A percentile compares a stretch with the other conserved stretches of the same genome.
Evolutionary conservation across 441 rosid genomes (phyloP).

Genomic region (Viola pubescens): DNA sequence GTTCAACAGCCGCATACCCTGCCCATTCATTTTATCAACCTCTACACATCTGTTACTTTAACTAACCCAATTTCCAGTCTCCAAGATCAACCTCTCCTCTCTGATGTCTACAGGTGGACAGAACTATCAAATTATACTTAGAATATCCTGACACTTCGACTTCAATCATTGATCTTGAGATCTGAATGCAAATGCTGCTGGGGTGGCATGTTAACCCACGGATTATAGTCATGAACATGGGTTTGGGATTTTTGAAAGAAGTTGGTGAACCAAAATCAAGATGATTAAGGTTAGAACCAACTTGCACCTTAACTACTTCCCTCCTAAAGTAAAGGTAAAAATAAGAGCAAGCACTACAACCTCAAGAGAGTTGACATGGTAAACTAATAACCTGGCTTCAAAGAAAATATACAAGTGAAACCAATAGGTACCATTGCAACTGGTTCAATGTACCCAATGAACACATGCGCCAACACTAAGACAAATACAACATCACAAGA

Average conservation of each 20-base stretch:
- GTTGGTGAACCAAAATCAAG: not conserved
- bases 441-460: not conserved
- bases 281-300: not conserved
- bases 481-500: too few relatives aligned
- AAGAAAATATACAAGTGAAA: not conserved
- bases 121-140: not conserved
- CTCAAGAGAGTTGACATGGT: not conserved
- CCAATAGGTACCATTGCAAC: not conserved
- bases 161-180: constrained; percentile 1
- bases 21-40: too few relatives aligned
- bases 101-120: not conserved
- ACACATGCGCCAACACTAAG: too few relatives aligned
- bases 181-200: not conserved
- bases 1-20: too few relatives aligned
- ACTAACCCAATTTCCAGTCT: too few relatives aligned
- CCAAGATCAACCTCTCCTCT: too few relatives aligned
- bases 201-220: not conserved
- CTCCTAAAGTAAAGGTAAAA: too few relatives aligned
- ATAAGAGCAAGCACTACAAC: too few relatives aligned
- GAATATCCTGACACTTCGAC: not conserved
- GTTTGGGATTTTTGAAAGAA: not conserved
- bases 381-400: not conserved
- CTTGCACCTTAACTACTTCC: too few relatives aligned
- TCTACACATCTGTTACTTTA: too few relatives aligned
- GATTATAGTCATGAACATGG: not conserved